These are phyloP conservation scores for Ilex paraguariensis DNA, from an alignment of 305 asterid genomes.

Conservation along the genomic window DNA sequence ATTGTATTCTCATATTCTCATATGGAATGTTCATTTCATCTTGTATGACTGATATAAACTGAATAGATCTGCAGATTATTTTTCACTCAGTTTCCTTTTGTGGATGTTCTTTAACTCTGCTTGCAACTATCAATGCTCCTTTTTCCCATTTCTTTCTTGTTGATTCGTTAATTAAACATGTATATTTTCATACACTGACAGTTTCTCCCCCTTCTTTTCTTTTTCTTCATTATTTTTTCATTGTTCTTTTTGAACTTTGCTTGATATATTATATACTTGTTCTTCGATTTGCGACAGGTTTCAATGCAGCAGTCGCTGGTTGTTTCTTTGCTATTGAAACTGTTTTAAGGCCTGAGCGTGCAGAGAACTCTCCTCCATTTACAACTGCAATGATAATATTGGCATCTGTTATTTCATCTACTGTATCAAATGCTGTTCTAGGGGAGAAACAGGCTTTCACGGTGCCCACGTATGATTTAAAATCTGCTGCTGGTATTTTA, in stretches of 20 bases:
- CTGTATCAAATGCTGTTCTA: conserved; percentile 97
- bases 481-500: conserved; percentile 99
- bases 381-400: conserved; percentile 99
- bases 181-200: too few relatives aligned
- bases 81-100: too few relatives aligned
- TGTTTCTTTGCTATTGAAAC: conserved; percentile 99
- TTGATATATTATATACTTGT: too few relatives aligned
- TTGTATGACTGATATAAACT: too few relatives aligned
- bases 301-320: conserved; percentile 99
- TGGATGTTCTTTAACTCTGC: too few relatives aligned
- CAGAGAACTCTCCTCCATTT: conserved; percentile 99
- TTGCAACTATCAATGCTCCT: too few relatives aligned
- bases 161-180: too few relatives aligned
- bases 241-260: background rate
- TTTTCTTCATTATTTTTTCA: background rate
- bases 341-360: conserved; percentile 93
- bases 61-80: too few relatives aligned
- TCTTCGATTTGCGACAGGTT: conserved; percentile 43
- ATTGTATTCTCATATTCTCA: too few relatives aligned
- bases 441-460: conserved; percentile 99
- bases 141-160: background rate
- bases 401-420: conserved; percentile 95
- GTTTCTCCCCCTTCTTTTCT: background rate
- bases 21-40: too few relatives aligned
- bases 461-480: conserved; percentile 99